Evolutionary conservation across 2,329 filamentous ascomycete species (phyloP), one percentile per base, ranked within the genome.

Genomic region (Eurotiales sp.): DNA sequence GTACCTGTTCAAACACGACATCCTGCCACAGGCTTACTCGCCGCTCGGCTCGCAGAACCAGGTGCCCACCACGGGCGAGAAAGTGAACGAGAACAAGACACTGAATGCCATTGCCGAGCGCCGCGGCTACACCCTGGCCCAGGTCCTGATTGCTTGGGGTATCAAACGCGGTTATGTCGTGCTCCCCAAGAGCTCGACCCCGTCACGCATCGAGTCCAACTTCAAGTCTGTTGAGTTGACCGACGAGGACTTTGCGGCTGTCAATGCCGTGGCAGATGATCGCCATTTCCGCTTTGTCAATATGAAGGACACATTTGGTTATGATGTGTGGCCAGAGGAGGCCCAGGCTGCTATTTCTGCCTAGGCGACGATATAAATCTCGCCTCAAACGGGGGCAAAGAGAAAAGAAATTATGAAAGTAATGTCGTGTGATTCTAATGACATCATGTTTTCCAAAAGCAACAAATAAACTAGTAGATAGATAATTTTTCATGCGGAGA

Each of bases 281-380:
- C 77, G 85, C 46, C 82, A 87, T 67, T 81, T 79, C 22, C 81
- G 86, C 32, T 89, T 90, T 62, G 86, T 90, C 53, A 88, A 90
- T 73, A 89, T 89, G 86, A 89, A 87, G 77, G 85, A 88, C 58
- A 87, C 84, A 1, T 89, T 89, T 67, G 86, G 86, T 6, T 87
- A 86, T 65, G 77, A 89, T 60, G 79, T 88, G 45, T 85, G 82
- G 83, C 77, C 82, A 0, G 79, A 84, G 62, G 81, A 84, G 72
- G 54, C 46, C 45, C 39, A 43, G 55, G 43, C 45, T 29, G 53
- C 42, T 30, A 53, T 55, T 34, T 50, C 50, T 43, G 49, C 47
- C 23, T 50, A 22, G 8, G 22, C 19, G 12, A 11, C 8, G 15
- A 5, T 25, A 4, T 42, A 8, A 1, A n/a, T 29, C 12, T 12